These are phyloP conservation scores for Candida yuanshanica DNA, from an alignment of 805 yeast species.

Conservation along the genomic window DNA sequence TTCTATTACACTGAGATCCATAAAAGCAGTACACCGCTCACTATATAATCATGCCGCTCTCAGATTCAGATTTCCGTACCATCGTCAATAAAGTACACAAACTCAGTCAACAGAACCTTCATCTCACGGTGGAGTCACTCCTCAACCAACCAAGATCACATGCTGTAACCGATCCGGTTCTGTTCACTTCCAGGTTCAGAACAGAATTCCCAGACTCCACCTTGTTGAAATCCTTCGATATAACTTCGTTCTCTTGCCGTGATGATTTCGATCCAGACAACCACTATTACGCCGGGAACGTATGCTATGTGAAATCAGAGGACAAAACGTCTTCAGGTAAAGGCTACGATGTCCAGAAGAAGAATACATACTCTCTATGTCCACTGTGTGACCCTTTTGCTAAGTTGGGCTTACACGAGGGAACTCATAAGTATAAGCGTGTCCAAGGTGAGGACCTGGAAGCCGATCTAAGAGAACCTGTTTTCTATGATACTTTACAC, in stretches of 20 bases:
- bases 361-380: conserved; percentile 12
- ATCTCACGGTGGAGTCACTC: no score
- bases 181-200: not conserved
- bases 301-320: conserved; percentile 8
- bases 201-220: conserved; percentile 3
- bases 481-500: conserved; percentile 12
- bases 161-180: not conserved
- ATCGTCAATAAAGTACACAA: no score
- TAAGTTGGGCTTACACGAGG: not conserved
- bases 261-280: conserved; percentile 10
- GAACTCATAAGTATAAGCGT: conserved; percentile 1
- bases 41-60: no score
- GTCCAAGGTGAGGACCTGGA: conserved; percentile 1
- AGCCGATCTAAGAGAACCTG: conserved; percentile 4
- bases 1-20: no score
- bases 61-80: no score
- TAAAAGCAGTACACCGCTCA: no score
- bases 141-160: not conserved
- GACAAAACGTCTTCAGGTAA: conserved; percentile 6
- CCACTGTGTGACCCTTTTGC: conserved; percentile 14
- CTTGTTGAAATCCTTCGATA: not conserved
- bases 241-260: conserved; percentile 1
- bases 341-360: conserved; percentile 4
- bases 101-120: no score
- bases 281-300: conserved; percentile 5